A percentile compares a stretch with the other conserved stretches of the same genome.
These are phyloP conservation scores for Populus hybrid DNA, from an alignment of 441 rosid species.

Conservation along the genomic window DNA sequence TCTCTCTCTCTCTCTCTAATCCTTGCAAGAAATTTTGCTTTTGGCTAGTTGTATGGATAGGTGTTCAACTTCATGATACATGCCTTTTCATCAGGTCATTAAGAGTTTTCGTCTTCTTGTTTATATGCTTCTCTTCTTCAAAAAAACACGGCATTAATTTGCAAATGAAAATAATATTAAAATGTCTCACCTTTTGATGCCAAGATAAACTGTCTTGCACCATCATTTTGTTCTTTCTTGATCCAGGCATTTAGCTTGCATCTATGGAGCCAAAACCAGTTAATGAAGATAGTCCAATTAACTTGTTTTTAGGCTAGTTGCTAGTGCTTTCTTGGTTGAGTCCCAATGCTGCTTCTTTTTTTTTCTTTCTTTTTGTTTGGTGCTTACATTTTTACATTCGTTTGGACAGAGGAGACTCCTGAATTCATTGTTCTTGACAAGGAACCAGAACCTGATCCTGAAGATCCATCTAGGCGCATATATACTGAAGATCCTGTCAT, in stretches of 20 bases:
- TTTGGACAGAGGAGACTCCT: constrained; percentile 62
- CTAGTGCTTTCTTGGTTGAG: background rate
- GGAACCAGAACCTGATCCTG: constrained; percentile 83
- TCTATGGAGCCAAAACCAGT: background rate
- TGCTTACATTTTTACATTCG: constrained; percentile 13
- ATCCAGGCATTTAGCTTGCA: background rate
- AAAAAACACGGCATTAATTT: background rate
- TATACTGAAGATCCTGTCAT: constrained; percentile 76
- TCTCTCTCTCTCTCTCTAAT: background rate
- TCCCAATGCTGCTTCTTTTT: background rate
- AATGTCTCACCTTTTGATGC: background rate
- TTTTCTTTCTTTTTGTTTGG: background rate
- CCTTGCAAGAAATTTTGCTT: background rate
- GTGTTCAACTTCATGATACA: constrained; percentile 1
- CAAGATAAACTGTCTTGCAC: background rate
- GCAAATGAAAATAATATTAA: no score
- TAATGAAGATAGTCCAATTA: background rate
- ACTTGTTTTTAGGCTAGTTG: background rate
- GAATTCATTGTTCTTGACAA: constrained; percentile 73
- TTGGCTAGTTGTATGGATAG: background rate
- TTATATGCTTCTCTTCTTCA: background rate
- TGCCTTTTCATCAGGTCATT: background rate
- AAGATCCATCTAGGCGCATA: constrained; percentile 68
- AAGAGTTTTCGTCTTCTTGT: background rate
- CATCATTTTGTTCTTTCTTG: background rate